Base-by-base conservation (phyloP, 176 grass and related monocot species). In the Dendrocalamus sinicus region DNA sequence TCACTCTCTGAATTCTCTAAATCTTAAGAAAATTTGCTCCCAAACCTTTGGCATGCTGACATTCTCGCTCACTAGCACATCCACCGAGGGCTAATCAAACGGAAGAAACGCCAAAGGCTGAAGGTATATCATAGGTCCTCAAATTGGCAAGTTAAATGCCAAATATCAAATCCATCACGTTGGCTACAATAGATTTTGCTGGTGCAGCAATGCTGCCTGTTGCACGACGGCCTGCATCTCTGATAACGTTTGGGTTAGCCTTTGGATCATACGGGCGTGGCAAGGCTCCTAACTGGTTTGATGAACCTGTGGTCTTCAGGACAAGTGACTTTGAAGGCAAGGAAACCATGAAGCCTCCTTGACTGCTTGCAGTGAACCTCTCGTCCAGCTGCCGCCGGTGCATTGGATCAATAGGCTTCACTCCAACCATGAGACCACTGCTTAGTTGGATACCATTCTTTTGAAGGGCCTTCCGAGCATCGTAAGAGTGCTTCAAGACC, bases 161-260 rank as follows among this genome's bases (percentile, higher is more conserved):
- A 85, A 97, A 97, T 84, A 97, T 85, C 70, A 97, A 51, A 77
- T 97, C 95, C 87, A 91, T 85, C 22, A 94, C 92, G 78, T 91
- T 97, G 3, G 92, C 84, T 53, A 95, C 54, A 90, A 95, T 46
- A 20, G 95, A 97, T 61, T 95, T 97, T 26, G 83, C 82, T 72
- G 95, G 95, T 2, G 71, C 84, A 4, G 95, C 95, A 45, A 95
- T 79, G 0, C 78, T 93, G 83, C 87, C 82, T 19, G 80, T 80
- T 78, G 89, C 51, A 47, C 53, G 89, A 17, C 84, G 84, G 6
- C 66, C 76, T 54, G 51, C 88, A 30, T 89, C 92, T 67, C 82
- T 84, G 75, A 45, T 74, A 80, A 58, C 60, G 20, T 85, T 84
- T 72, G 87, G 64, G 54, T 78, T 80, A 35, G 70, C 85, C 81